Evolutionary conservation across 768 basidiomycete genomes (phyloP).

Genomic region (Dioszegia hungarica): DNA sequence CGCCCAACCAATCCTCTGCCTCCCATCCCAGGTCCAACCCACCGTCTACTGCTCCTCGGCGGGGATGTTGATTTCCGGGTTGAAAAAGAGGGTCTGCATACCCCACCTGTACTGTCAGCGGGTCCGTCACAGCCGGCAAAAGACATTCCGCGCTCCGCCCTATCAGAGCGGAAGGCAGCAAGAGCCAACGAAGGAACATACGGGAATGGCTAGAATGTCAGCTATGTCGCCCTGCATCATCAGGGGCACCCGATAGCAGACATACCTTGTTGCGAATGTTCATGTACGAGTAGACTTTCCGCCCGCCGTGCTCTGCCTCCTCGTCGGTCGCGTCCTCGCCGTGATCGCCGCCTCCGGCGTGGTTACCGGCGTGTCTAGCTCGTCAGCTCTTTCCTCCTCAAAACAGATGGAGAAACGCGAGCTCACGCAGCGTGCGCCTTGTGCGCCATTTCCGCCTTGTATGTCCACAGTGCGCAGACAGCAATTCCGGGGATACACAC

Average conservation of each 20-base stretch:
- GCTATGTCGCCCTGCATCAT: neutral
- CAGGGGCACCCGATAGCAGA: too few species aligned
- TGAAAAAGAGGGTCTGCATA: slow-evolving; percentile 47
- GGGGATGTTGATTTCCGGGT: slow-evolving; percentile 48
- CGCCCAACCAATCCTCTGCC: too few species aligned
- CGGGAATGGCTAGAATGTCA: slow-evolving; percentile 1
- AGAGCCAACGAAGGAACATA: slow-evolving; percentile 4
- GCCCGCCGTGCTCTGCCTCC: slow-evolving; percentile 35
- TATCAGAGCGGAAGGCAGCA: too few species aligned
- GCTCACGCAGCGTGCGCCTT: slow-evolving; percentile 44
- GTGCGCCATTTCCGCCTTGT: slow-evolving; percentile 46
- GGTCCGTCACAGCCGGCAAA: too few species aligned
- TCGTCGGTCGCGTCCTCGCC: slow-evolving; percentile 3
- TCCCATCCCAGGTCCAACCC: too few species aligned
- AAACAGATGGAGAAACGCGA: too few species aligned
- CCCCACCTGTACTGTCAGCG: slow-evolving; percentile 31
- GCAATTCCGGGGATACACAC: slow-evolving; percentile 45
- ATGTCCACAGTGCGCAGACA: slow-evolving; percentile 42
- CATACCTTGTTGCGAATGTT: slow-evolving; percentile 48
- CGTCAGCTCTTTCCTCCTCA: neutral
- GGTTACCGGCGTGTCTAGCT: slow-evolving; percentile 7
- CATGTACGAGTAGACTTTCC: slow-evolving; percentile 49
- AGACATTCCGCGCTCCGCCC: too few species aligned
- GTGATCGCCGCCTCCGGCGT: slow-evolving; percentile 2
- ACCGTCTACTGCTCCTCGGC: slow-evolving; percentile 18